Conservation (phyloP, 2,329 filamentous ascomycete genomes). For the Venturia carpophila region DNA sequence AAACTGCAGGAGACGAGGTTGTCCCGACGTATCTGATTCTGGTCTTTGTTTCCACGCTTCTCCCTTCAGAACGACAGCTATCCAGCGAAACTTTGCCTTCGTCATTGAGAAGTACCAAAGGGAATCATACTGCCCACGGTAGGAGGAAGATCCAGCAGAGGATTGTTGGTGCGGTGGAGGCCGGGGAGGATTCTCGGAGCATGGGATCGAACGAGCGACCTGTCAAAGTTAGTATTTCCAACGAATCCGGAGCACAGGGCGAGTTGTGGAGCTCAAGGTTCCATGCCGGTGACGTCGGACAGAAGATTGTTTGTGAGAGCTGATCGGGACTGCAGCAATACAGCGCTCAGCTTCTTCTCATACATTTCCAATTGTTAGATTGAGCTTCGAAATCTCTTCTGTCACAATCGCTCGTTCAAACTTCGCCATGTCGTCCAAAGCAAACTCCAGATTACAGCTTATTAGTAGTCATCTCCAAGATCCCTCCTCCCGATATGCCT, state of each 20-base stretch:
- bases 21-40: too few relatives aligned
- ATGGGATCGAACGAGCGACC: not conserved
- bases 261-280: not conserved
- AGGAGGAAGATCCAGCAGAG: too few relatives aligned
- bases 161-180: not conserved
- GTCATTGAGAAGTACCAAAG: not conserved
- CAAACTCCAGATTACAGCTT: slow-evolving; percentile 10
- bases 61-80: too few relatives aligned
- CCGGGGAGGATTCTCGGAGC: too few relatives aligned
- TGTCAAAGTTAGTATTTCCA: not conserved
- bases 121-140: not conserved
- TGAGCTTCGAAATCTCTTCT: too few relatives aligned
- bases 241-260: not conserved
- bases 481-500: slow-evolving; percentile 31
- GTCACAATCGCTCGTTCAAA: too few relatives aligned
- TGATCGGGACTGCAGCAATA: not conserved
- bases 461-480: slow-evolving; percentile 19
- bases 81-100: not conserved
- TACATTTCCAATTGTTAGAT: not conserved
- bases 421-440: slow-evolving; percentile 2
- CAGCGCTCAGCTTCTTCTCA: not conserved
- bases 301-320: not conserved
- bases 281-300: slow-evolving; percentile 5
- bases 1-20: not conserved
- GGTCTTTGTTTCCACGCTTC: not conserved